phyloP scores from a whole-genome alignment of 768 basidiomycete species.

The Cystofilobasidium bisporidii region DNA sequence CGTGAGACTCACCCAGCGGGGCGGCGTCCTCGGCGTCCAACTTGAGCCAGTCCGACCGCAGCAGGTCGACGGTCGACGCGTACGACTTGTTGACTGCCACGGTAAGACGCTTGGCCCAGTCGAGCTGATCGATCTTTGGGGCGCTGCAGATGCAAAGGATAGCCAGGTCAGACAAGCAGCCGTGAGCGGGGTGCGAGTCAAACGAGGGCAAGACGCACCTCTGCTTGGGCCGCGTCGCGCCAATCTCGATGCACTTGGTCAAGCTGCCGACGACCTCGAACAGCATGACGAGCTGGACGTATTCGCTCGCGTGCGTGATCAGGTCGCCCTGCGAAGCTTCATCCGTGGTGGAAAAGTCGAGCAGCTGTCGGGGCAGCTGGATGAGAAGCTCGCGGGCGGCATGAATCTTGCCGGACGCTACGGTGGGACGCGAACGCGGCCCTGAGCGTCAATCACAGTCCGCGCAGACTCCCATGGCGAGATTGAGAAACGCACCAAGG shows the following conservation, averaged over 20 bases:
- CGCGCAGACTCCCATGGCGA: no score
- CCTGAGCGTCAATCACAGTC: no score
- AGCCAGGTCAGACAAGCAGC: background rate
- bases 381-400: conserved; percentile 46
- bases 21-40: conserved; percentile 19
- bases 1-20: background rate
- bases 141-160: conserved; percentile 26
- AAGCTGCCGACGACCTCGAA: conserved; percentile 35
- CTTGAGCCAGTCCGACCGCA: conserved; percentile 34
- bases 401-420: conserved; percentile 65
- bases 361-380: conserved; percentile 34
- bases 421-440: background rate
- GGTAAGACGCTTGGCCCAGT: conserved; percentile 35
- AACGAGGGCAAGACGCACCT: conserved; percentile 27
- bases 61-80: conserved; percentile 28
- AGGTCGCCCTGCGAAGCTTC: conserved; percentile 28
- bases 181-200: background rate
- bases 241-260: conserved; percentile 33
- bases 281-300: conserved; percentile 32
- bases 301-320: conserved; percentile 32
- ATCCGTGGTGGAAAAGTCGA: conserved; percentile 26
- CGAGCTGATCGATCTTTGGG: conserved; percentile 38
- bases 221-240: conserved; percentile 32
- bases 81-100: conserved; percentile 26
- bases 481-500: conserved; percentile 52